phyloP scores from a whole-genome alignment of 495 filamentous ascomycete genomes.

The Xylaria scruposa region DNA sequence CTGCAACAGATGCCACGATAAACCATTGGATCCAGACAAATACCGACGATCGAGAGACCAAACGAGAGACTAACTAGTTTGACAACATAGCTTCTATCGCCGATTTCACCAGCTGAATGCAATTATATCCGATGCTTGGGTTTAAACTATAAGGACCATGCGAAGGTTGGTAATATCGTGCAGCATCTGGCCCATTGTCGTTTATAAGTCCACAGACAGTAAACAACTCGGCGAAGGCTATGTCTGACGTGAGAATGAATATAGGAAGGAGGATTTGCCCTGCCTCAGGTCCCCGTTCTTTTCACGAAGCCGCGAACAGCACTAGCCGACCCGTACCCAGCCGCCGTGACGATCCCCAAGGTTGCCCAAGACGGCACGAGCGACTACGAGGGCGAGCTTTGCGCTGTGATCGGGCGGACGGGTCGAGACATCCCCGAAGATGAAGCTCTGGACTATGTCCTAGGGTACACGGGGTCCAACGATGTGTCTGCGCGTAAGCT shows the following conservation, averaged over 20 bases:
- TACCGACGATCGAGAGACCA: not conserved
- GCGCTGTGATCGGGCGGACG: constrained; percentile 52
- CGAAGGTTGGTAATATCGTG: constrained; percentile 31
- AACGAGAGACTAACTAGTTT: not conserved
- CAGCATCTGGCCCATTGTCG: not conserved
- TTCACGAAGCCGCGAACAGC: constrained; percentile 57
- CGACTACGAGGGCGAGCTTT: constrained; percentile 60
- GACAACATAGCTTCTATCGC: constrained; percentile 40
- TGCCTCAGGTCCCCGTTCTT: constrained; percentile 50
- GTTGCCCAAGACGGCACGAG: constrained; percentile 53
- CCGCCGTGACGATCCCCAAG: constrained; percentile 52
- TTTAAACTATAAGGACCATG: constrained; percentile 55
- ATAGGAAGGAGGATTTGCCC: constrained; percentile 44
- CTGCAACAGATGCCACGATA: not conserved
- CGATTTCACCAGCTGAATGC: constrained; percentile 46
- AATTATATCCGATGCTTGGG: constrained; percentile 57
- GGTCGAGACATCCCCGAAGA: constrained; percentile 55
- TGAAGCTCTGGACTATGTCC: constrained; percentile 55
- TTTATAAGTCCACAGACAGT: not conserved
- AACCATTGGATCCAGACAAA: not conserved
- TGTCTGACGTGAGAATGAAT: not conserved
- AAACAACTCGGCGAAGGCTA: no score
- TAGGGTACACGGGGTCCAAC: constrained; percentile 57
- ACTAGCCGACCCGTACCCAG: constrained; percentile 52
- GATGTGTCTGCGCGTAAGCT: constrained; percentile 52